Conservation (phyloP, 163 green algal genomes). For the Prototheca wickerhamii region DNA sequence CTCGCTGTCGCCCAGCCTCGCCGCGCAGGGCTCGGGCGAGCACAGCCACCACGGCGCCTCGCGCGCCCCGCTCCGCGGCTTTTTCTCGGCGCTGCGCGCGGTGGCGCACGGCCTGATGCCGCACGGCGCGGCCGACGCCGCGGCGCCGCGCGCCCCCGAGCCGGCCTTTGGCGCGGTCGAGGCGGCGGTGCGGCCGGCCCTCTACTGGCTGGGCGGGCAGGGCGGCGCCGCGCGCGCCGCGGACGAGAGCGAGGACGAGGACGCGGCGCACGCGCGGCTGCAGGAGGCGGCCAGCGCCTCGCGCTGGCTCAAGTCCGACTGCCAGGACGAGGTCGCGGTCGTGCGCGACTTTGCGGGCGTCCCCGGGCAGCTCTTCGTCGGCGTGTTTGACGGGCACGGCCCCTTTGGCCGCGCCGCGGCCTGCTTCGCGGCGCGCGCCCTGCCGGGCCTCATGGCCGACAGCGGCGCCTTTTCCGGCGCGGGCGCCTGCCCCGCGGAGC, state of each 20-base stretch:
- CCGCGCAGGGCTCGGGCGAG: too few species aligned
- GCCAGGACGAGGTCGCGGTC: slow-evolving; percentile 28
- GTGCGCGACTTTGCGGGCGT: slow-evolving; percentile 17
- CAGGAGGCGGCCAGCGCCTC: slow-evolving; percentile 9
- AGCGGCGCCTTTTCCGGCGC: background rate
- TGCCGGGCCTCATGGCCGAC: slow-evolving; percentile 13
- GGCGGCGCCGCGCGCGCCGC: background rate
- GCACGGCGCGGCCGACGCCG: background rate
- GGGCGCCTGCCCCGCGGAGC: too few species aligned
- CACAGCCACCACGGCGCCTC: too few species aligned
- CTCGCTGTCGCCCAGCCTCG: too few species aligned
- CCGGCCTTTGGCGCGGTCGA: slow-evolving; percentile 7
- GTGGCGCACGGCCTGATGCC: too few species aligned
- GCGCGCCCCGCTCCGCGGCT: too few species aligned
- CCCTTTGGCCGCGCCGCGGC: slow-evolving; percentile 23
- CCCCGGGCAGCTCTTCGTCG: slow-evolving; percentile 21
- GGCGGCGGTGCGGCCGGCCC: slow-evolving; percentile 29
- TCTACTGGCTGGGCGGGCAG: slow-evolving; percentile 28
- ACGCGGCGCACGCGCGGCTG: slow-evolving; percentile 3
- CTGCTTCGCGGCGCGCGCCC: slow-evolving; percentile 8
- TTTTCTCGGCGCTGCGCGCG: too few species aligned
- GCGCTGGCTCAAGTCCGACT: slow-evolving; percentile 31
- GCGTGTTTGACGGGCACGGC: slow-evolving; percentile 43
- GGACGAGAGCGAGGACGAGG: too few species aligned
- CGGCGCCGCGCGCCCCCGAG: background rate